A percentile compares a stretch with the other conserved stretches of the same genome.
Evolutionary conservation across 129 eudicot genomes (phyloP).

Genomic region (Flaveria sonorensis): DNA sequence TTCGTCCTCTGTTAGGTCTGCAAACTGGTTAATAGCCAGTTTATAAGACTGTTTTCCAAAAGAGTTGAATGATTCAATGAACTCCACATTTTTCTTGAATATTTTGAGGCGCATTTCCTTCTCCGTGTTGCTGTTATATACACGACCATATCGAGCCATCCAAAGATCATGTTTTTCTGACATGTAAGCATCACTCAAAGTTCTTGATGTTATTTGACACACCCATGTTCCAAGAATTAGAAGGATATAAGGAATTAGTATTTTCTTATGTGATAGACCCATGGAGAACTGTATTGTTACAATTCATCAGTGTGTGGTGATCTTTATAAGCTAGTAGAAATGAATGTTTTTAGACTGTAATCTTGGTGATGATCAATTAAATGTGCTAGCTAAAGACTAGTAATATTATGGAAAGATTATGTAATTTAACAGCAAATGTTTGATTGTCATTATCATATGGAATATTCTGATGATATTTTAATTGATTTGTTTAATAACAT

Average conservation of each 20-base stretch:
- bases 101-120: conserved; percentile 37
- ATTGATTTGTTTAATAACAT: no score
- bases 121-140: conserved; percentile 32
- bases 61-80: conserved; percentile 27
- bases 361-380: no score
- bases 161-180: conserved; percentile 40
- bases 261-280: no score
- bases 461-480: no score
- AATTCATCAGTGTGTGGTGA: no score
- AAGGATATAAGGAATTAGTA: neutral
- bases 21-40: conserved; percentile 35
- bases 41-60: conserved; percentile 27
- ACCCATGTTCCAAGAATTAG: conserved; percentile 21
- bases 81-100: conserved; percentile 43
- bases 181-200: neutral
- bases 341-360: no score
- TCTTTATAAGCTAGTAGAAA: no score
- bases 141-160: conserved; percentile 43
- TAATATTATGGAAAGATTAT: no score
- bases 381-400: no score
- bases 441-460: no score
- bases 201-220: conserved; percentile 23
- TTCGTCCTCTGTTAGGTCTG: conserved; percentile 43
- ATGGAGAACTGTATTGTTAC: no score
- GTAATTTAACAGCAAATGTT: no score